Percentiles rank a stretch among this genome's conserved stretches.
Conservation (phyloP, 257 asterid species). For the Vinca minor region DNA sequence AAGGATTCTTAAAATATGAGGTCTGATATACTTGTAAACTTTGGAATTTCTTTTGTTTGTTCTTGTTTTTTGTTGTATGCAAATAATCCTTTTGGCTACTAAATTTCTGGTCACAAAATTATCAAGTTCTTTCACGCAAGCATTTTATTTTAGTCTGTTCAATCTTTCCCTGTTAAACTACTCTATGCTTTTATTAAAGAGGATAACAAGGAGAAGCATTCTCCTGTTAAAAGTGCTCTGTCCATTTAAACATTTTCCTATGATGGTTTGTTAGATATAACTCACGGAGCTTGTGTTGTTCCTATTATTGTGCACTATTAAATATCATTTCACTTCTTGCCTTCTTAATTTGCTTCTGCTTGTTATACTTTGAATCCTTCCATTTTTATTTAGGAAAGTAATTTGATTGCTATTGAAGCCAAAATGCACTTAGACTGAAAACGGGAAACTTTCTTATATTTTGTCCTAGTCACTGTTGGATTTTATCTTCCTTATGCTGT, state of each 20-base stretch:
- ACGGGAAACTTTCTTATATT: background rate
- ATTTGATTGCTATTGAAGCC: background rate
- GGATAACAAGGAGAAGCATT: background rate
- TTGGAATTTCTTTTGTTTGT: background rate
- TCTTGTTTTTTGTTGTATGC: background rate
- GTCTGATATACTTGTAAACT: constrained; percentile 29
- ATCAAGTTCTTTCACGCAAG: background rate
- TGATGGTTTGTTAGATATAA: background rate
- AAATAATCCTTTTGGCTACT: background rate
- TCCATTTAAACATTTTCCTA: background rate
- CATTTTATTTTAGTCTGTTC: background rate
- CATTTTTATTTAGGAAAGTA: background rate
- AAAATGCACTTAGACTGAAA: background rate
- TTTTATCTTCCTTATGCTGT: background rate
- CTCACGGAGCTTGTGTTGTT: background rate
- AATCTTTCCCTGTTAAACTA: background rate
- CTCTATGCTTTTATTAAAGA: background rate
- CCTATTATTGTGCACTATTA: background rate
- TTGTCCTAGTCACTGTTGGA: background rate
- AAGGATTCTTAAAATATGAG: constrained; percentile 98
- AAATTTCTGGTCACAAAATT: background rate
- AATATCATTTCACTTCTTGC: background rate
- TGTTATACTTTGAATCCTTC: background rate
- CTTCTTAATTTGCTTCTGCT: background rate
- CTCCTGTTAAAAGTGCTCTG: background rate